Percentiles rank a stretch among this genome's conserved stretches.
phyloP scores from a whole-genome alignment of 192 early-diverging fungal genomes.

The Dissophora globulifera region DNA sequence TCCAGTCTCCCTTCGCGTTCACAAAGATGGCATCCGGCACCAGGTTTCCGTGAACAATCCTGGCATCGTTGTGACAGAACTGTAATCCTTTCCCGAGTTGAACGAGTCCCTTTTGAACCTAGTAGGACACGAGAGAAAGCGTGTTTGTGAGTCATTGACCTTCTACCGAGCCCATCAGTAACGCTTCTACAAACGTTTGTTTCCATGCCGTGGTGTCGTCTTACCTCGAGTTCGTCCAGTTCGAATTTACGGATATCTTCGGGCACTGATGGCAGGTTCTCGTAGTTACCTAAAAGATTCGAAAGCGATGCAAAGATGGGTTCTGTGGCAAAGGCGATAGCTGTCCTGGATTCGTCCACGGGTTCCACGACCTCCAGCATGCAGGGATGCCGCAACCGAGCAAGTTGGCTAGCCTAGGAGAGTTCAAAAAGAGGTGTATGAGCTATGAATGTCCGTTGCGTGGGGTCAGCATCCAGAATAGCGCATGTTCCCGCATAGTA shows the following conservation, averaged over 20 bases:
- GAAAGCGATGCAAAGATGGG: constrained; percentile 71
- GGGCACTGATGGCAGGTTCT: constrained; percentile 53
- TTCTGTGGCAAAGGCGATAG: constrained; percentile 82
- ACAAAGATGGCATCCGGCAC: constrained; percentile 80
- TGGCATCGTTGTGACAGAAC: constrained; percentile 80
- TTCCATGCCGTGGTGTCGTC: not conserved
- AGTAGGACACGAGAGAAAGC: constrained; percentile 1
- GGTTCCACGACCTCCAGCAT: constrained; percentile 82
- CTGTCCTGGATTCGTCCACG: constrained; percentile 70
- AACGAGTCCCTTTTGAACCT: constrained; percentile 82
- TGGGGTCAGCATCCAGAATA: too few relatives aligned
- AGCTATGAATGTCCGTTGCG: too few relatives aligned
- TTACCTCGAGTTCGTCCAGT: constrained; percentile 80
- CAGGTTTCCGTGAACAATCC: constrained; percentile 78
- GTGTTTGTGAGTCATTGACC: too few relatives aligned
- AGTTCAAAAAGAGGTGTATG: constrained; percentile 66
- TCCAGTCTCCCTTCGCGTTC: constrained; percentile 85
- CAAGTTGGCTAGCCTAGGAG: constrained; percentile 67
- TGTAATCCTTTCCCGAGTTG: constrained; percentile 78
- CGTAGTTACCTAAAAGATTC: constrained; percentile 68
- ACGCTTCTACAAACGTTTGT: too few relatives aligned
- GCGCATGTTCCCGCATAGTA: constrained; percentile 11
- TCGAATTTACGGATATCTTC: constrained; percentile 67
- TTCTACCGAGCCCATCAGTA: too few relatives aligned
- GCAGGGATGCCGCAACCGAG: constrained; percentile 81